A percentile compares a stretch with the other conserved stretches of the same genome.
These are phyloP conservation scores for Sporothrix brasiliensis DNA, from an alignment of 2,329 filamentous ascomycete species.

Conservation along the genomic window DNA sequence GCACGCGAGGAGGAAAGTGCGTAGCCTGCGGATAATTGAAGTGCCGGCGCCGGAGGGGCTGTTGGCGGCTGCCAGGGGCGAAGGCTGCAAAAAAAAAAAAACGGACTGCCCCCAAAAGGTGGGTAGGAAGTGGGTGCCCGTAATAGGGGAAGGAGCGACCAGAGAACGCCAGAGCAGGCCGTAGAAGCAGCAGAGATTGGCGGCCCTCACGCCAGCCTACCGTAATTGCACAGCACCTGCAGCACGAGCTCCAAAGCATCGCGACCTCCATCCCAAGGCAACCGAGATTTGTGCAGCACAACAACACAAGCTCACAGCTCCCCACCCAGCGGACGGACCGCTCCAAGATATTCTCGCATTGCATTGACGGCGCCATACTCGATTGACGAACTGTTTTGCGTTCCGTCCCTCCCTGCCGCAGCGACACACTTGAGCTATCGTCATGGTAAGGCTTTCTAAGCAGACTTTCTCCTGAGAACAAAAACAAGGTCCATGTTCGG, in stretches of 20 bases:
- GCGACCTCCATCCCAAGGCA: slow-evolving; percentile 6
- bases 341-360: background rate
- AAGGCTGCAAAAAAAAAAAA: slow-evolving; percentile 26
- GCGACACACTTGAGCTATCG: background rate
- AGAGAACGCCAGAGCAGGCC: slow-evolving; percentile 17
- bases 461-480: background rate
- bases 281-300: slow-evolving; percentile 17
- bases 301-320: slow-evolving; percentile 1
- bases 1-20: slow-evolving; percentile 16
- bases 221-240: slow-evolving; percentile 15
- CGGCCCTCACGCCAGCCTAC: slow-evolving; percentile 6
- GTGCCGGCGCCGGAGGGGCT: slow-evolving; percentile 23
- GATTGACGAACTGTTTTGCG: slow-evolving; percentile 1
- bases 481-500: background rate
- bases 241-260: slow-evolving; percentile 16
- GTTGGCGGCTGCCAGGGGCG: background rate
- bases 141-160: slow-evolving; percentile 12
- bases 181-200: slow-evolving; percentile 18
- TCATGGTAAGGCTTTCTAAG: slow-evolving; percentile 14
- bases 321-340: background rate
- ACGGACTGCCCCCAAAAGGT: slow-evolving; percentile 13
- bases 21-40: slow-evolving; percentile 24
- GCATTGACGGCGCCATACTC: slow-evolving; percentile 5
- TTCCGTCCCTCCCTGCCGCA: background rate
- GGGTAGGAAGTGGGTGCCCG: slow-evolving; percentile 2